Evolutionary conservation across 441 rosid genomes (phyloP).

Genomic region (Adansonia gregorii): DNA sequence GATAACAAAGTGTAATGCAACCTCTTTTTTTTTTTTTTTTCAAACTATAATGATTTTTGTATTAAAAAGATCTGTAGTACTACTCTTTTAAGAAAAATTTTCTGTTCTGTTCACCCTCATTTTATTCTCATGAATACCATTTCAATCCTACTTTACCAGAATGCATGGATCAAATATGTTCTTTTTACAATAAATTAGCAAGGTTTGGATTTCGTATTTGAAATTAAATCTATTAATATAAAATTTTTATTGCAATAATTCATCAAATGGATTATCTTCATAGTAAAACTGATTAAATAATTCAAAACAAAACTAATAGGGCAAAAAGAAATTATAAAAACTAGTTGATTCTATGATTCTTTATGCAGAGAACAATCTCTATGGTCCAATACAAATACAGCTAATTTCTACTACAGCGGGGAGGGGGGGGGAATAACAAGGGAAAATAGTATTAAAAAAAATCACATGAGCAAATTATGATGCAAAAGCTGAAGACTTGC

Average conservation of each 20-base stretch:
- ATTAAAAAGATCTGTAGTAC: too few relatives aligned
- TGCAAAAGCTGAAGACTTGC: constrained; percentile 33
- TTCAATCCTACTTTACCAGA: not conserved
- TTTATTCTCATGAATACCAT: not conserved
- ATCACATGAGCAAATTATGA: constrained; percentile 34
- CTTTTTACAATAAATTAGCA: not conserved
- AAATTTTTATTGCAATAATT: not conserved
- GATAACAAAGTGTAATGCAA: too few relatives aligned
- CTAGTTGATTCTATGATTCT: constrained; percentile 32
- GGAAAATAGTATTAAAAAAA: constrained; percentile 26
- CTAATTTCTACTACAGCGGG: constrained; percentile 35
- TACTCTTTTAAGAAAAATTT: too few relatives aligned
- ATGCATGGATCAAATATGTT: not conserved
- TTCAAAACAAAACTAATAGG: not conserved
- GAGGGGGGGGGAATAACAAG: not conserved
- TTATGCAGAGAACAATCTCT: constrained; percentile 23
- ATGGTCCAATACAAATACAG: constrained; percentile 32
- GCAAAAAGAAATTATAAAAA: not conserved
- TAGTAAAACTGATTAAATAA: not conserved
- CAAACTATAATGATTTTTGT: too few relatives aligned
- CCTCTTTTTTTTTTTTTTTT: too few relatives aligned
- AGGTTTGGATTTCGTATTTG: not conserved
- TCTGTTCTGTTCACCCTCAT: too few relatives aligned
- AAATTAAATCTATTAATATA: not conserved
- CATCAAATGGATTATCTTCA: not conserved